phyloP scores from a whole-genome alignment of 2,329 filamentous ascomycete genomes.

The Trichoderma koningii region DNA sequence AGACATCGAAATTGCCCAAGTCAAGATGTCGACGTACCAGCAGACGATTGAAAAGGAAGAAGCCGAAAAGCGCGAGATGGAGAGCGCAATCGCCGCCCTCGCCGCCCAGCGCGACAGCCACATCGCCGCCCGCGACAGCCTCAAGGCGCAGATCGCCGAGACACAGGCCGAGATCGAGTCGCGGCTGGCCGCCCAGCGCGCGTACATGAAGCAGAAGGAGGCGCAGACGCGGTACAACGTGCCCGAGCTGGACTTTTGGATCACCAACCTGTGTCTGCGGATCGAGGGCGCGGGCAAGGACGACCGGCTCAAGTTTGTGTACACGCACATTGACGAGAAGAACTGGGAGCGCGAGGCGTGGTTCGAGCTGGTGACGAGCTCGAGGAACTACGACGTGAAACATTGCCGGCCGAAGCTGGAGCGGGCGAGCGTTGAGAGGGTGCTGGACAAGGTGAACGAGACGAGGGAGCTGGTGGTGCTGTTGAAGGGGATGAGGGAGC shows the following conservation, averaged over 20 bases:
- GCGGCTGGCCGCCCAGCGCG: constrained; percentile 69
- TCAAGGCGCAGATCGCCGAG: constrained; percentile 64
- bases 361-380: constrained; percentile 85
- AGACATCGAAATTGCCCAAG: constrained; percentile 79
- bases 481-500: constrained; percentile 78
- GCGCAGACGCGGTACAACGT: constrained; percentile 85
- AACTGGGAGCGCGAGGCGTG: constrained; percentile 88
- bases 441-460: constrained; percentile 81
- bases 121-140: constrained; percentile 56
- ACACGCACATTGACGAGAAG: constrained; percentile 80
- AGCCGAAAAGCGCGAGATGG: constrained; percentile 75
- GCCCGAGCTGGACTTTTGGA: constrained; percentile 95
- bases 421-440: constrained; percentile 72
- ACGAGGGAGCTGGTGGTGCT: constrained; percentile 69
- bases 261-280: constrained; percentile 80
- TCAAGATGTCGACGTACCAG: constrained; percentile 70
- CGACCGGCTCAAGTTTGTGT: constrained; percentile 88
- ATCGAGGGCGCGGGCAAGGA: constrained; percentile 87
- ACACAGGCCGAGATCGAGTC: constrained; percentile 71
- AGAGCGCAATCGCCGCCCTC: constrained; percentile 60
- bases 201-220: constrained; percentile 73
- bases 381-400: constrained; percentile 81
- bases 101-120: constrained; percentile 63
- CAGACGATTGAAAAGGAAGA: constrained; percentile 76
- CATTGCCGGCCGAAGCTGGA: constrained; percentile 82